A percentile compares a stretch with the other conserved stretches of the same genome.
Conservation (phyloP, 2,329 filamentous ascomycete genomes). For the Hymenotorrendiella dingleyae region DNA sequence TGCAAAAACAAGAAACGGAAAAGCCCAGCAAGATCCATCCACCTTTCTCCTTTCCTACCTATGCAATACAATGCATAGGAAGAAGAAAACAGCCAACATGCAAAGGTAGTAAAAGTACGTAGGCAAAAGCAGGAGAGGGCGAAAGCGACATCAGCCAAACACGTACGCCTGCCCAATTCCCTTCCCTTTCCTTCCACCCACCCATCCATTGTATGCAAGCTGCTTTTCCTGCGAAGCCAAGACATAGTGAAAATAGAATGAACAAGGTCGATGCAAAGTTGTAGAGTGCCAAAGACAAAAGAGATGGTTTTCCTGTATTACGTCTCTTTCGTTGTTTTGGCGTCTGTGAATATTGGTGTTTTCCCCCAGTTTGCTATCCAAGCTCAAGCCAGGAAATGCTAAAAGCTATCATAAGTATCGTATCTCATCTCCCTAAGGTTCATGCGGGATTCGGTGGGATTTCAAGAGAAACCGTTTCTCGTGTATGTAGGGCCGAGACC, state of each 20-base stretch:
- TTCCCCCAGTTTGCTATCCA: slow-evolving; percentile 15
- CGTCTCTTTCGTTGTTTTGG: background rate
- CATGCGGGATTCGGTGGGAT: slow-evolving; percentile 5
- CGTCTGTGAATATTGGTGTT: slow-evolving; percentile 1
- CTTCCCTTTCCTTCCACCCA: too few relatives aligned
- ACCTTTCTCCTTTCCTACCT: too few relatives aligned
- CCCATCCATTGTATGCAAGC: too few relatives aligned
- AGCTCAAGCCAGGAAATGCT: slow-evolving; percentile 20
- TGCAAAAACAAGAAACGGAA: background rate
- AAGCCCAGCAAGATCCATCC: background rate
- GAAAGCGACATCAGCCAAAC: too few relatives aligned
- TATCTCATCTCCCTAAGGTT: slow-evolving; percentile 8
- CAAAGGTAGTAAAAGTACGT: too few relatives aligned
- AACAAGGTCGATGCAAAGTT: too few relatives aligned
- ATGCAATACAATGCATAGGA: background rate
- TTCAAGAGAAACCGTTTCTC: slow-evolving; percentile 29
- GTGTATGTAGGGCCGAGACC: slow-evolving; percentile 28
- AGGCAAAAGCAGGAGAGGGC: background rate
- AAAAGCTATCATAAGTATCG: slow-evolving; percentile 16
- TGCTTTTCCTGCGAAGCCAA: too few relatives aligned
- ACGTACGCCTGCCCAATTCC: too few relatives aligned
- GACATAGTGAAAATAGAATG: background rate
- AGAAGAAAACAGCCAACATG: background rate
- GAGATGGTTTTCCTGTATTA: background rate
- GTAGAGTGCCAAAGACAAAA: too few relatives aligned